Conservation (phyloP, 176 grass and related monocot species). For the Carex parvula region DNA sequence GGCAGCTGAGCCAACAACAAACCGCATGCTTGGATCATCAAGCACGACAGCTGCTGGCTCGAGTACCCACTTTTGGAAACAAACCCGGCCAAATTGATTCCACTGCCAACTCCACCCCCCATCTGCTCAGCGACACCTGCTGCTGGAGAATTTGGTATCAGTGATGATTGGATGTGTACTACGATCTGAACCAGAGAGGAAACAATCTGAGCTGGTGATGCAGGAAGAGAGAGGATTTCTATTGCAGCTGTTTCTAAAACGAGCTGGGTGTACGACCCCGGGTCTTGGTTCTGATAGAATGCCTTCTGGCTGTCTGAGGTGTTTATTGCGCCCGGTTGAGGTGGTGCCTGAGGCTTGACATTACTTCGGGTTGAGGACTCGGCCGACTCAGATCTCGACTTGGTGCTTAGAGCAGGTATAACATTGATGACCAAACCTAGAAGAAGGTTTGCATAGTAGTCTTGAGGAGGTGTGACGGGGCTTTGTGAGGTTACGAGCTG, state of each 20-base stretch:
- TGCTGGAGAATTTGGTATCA: slow-evolving; percentile 85
- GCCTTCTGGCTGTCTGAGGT: slow-evolving; percentile 66
- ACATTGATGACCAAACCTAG: slow-evolving; percentile 89
- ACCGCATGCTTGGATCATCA: slow-evolving; percentile 99
- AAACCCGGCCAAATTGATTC: slow-evolving; percentile 67
- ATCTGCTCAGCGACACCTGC: slow-evolving; percentile 57
- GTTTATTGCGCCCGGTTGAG: slow-evolving; percentile 50
- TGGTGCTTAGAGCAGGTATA: slow-evolving; percentile 89
- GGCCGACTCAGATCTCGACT: slow-evolving; percentile 60
- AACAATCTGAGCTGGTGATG: slow-evolving; percentile 66
- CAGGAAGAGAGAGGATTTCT: slow-evolving; percentile 94
- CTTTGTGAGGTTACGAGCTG: slow-evolving; percentile 58
- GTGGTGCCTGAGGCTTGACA: slow-evolving; percentile 54
- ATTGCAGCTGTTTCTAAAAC: slow-evolving; percentile 96
- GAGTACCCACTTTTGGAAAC: slow-evolving; percentile 96
- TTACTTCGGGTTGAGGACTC: slow-evolving; percentile 39
- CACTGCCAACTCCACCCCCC: slow-evolving; percentile 46
- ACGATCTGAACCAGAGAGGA: slow-evolving; percentile 89
- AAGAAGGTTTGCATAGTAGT: slow-evolving; percentile 94
- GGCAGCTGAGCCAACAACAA: slow-evolving; percentile 92
- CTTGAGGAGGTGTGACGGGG: slow-evolving; percentile 65
- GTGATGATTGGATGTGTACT: slow-evolving; percentile 73
- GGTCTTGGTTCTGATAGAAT: slow-evolving; percentile 99
- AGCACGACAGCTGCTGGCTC: slow-evolving; percentile 72
- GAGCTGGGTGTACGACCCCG: slow-evolving; percentile 95